A percentile compares a stretch with the other conserved stretches of the same genome.
These are phyloP conservation scores for Bipolaris sorokiniana DNA, from an alignment of 2,329 filamentous ascomycete species.

Conservation along the genomic window DNA sequence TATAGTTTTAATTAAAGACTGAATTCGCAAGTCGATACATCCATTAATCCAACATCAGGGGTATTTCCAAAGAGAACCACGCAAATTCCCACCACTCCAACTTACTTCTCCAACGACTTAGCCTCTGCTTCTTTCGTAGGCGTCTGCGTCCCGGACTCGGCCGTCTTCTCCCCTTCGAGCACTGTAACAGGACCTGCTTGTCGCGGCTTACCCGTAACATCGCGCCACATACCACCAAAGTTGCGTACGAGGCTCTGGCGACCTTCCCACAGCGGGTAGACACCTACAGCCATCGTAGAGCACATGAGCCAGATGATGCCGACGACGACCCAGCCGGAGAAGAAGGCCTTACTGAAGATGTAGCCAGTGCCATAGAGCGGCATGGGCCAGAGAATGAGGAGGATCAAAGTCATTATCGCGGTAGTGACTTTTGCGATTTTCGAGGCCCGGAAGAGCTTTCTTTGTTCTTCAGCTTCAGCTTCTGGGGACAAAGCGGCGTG, in stretches of 20 bases:
- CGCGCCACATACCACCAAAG: constrained; percentile 37
- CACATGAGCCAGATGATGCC: constrained; percentile 78
- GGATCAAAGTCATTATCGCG: constrained; percentile 67
- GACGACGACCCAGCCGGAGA: constrained; percentile 75
- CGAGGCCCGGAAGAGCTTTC: constrained; percentile 52
- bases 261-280: constrained; percentile 81
- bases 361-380: constrained; percentile 85
- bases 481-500: constrained; percentile 36
- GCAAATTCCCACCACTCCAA: neutral
- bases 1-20: too few species aligned
- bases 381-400: constrained; percentile 88
- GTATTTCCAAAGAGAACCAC: neutral
- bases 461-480: constrained; percentile 48
- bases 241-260: constrained; percentile 28
- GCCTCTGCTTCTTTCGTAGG: constrained; percentile 26
- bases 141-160: constrained; percentile 24
- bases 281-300: constrained; percentile 72
- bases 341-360: constrained; percentile 80
- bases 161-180: constrained; percentile 27
- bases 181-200: constrained; percentile 18
- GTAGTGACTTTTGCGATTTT: constrained; percentile 64
- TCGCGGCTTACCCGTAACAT: constrained; percentile 29
- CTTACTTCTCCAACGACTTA: constrained; percentile 18
- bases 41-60: neutral
- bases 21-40: too few species aligned